phyloP scores from a whole-genome alignment of 2,329 filamentous ascomycete species.

The Phialemoniopsis sp. region DNA sequence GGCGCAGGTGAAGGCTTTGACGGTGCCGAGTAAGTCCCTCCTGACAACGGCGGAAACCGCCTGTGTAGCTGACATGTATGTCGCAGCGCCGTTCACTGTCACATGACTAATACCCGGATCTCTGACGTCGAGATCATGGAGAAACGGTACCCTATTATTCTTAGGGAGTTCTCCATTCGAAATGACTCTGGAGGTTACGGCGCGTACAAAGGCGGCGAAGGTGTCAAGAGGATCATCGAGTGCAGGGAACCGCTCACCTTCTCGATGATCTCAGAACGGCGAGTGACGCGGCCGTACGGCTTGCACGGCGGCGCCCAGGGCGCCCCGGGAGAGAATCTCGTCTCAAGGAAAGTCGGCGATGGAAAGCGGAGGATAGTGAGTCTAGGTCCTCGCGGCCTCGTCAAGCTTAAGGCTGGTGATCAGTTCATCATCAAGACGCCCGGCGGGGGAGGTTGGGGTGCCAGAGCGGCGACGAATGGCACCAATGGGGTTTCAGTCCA shows the following conservation, averaged over 20 bases:
- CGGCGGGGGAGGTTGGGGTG: constrained; percentile 21
- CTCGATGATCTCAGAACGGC: constrained; percentile 28
- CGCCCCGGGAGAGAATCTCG: constrained; percentile 10
- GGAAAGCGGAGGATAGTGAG: constrained; percentile 9
- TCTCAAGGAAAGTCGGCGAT: constrained; percentile 5
- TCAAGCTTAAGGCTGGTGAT: constrained; percentile 22
- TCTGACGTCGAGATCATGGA: constrained; percentile 28
- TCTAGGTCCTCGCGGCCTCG: constrained; percentile 21
- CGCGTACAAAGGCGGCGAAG: constrained; percentile 24
- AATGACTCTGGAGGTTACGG: constrained; percentile 22
- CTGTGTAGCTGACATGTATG: constrained; percentile 4
- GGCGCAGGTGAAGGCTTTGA: constrained; percentile 5
- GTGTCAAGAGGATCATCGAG: constrained; percentile 27
- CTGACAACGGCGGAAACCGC: too few species aligned
- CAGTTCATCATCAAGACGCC: constrained; percentile 26
- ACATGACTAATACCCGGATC: constrained; percentile 26
- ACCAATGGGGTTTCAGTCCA: too few species aligned
- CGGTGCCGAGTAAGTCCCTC: constrained; percentile 5
- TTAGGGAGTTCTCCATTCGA: constrained; percentile 23
- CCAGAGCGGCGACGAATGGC: too few species aligned
- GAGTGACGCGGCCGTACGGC: constrained; percentile 26
- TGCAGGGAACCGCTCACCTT: constrained; percentile 23
- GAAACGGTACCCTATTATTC: constrained; percentile 25
- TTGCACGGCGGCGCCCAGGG: constrained; percentile 23
- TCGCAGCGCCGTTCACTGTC: constrained; percentile 18